Evolutionary conservation across 495 filamentous ascomycete species (phyloP).

Genomic region (Daldinia vernicosa): DNA sequence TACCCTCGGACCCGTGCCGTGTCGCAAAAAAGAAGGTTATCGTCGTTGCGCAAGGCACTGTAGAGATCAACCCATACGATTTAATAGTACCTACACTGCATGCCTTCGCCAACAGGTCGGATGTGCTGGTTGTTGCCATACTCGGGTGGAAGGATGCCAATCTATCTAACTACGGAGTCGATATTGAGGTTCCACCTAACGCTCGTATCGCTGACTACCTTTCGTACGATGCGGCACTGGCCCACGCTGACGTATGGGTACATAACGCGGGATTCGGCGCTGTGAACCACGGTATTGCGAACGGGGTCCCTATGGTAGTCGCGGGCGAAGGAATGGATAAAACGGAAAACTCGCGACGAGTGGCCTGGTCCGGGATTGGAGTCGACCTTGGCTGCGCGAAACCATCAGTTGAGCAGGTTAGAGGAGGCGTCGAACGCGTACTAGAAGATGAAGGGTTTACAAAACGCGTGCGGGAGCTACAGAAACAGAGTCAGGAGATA

Average conservation of each 20-base stretch:
- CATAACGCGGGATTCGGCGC: slow-evolving; percentile 54
- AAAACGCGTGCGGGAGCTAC: slow-evolving; percentile 24
- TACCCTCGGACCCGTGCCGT: slow-evolving; percentile 1
- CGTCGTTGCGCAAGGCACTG: slow-evolving; percentile 53
- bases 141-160: slow-evolving; percentile 43
- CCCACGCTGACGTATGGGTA: slow-evolving; percentile 50
- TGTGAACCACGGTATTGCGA: slow-evolving; percentile 51
- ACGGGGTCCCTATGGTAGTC: slow-evolving; percentile 52
- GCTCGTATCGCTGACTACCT: slow-evolving; percentile 48
- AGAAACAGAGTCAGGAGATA: slow-evolving; percentile 41
- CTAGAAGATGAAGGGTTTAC: slow-evolving; percentile 21
- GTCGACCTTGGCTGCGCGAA: slow-evolving; percentile 43
- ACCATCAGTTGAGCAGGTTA: slow-evolving; percentile 40
- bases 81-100: slow-evolving; percentile 50
- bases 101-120: slow-evolving; percentile 35
- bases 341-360: slow-evolving; percentile 46
- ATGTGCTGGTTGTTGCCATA: slow-evolving; percentile 48
- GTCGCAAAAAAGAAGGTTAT: slow-evolving; percentile 45
- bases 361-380: slow-evolving; percentile 49
- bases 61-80: slow-evolving; percentile 43
- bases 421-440: slow-evolving; percentile 44
- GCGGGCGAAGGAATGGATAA: slow-evolving; percentile 53
- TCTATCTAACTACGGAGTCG: slow-evolving; percentile 21
- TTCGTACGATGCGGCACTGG: slow-evolving; percentile 49
- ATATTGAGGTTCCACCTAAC: slow-evolving; percentile 40